Conservation (phyloP, 108 stramenopile species). For the Skeletonema grethae region DNA sequence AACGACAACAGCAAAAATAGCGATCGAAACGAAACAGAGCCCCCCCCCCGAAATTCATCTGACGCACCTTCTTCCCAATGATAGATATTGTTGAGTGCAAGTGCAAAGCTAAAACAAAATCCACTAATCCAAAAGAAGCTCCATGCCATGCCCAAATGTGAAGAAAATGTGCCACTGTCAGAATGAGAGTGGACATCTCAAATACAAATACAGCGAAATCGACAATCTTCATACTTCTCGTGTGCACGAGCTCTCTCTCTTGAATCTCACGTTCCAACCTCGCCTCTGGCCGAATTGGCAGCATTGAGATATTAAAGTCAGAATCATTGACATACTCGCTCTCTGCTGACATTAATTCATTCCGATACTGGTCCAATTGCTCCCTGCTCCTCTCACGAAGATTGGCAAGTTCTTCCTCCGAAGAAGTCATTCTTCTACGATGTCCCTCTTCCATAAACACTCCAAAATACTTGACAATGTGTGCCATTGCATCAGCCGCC, state of each 20-base stretch:
- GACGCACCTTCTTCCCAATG: conserved; percentile 52
- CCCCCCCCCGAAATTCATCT: not conserved
- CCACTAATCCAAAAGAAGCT: conserved; percentile 66
- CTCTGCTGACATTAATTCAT: conserved; percentile 1
- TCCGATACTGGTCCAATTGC: not conserved
- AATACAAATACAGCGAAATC: conserved; percentile 56
- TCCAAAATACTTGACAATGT: conserved; percentile 48
- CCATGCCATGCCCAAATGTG: conserved; percentile 78
- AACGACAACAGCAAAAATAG: not conserved
- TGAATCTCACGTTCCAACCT: conserved; percentile 57
- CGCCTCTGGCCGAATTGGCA: not conserved
- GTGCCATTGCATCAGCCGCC: conserved; percentile 49
- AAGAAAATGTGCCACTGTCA: conserved; percentile 65
- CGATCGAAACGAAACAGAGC: not conserved
- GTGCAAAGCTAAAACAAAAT: conserved; percentile 75
- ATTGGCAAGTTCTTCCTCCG: conserved; percentile 54
- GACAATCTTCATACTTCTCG: conserved; percentile 40
- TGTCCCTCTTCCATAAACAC: conserved; percentile 54
- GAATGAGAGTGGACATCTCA: conserved; percentile 48
- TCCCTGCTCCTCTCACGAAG: conserved; percentile 33
- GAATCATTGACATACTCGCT: conserved; percentile 13
- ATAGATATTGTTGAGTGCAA: conserved; percentile 66
- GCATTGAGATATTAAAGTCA: not conserved
- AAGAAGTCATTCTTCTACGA: conserved; percentile 10
- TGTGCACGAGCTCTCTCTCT: conserved; percentile 50